A percentile compares a stretch with the other conserved stretches of the same genome.
These are phyloP conservation scores for Neonothopanus nambi DNA, from an alignment of 1,284 basidiomycete genomes.

Conservation along the genomic window DNA sequence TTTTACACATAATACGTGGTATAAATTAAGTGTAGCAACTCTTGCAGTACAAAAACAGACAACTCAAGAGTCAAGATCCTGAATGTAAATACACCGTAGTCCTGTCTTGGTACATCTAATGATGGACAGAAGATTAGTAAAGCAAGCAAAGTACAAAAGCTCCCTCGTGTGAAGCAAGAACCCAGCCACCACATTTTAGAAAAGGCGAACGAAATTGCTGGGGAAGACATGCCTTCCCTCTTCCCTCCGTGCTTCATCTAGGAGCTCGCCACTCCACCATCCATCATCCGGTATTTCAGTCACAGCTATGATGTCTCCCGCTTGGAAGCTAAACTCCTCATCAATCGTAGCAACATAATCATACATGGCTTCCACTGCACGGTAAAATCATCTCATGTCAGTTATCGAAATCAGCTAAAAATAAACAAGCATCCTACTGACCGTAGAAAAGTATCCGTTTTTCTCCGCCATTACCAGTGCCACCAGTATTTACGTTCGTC, in stretches of 20 bases:
- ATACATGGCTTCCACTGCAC: constrained; percentile 79
- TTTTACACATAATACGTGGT: no score
- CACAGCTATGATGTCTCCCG: constrained; percentile 83
- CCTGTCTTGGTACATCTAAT: no score
- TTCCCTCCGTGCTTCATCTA: constrained; percentile 73
- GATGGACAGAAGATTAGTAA: not conserved
- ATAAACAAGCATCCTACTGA: no score
- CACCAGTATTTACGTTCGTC: constrained; percentile 20
- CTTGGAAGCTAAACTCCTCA: constrained; percentile 83
- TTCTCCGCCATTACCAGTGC: constrained; percentile 48
- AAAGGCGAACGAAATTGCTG: constrained; percentile 74
- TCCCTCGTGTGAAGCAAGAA: not conserved
- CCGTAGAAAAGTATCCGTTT: constrained; percentile 72
- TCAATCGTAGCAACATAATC: constrained; percentile 80
- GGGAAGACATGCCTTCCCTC: constrained; percentile 79
- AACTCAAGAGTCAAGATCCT: no score
- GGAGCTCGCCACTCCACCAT: constrained; percentile 81
- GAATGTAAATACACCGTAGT: no score
- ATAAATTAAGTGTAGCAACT: no score
- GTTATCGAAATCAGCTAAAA: not conserved
- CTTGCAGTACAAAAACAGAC: no score
- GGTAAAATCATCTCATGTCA: not conserved
- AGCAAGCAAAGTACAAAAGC: not conserved
- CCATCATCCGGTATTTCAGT: constrained; percentile 84
- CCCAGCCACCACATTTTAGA: constrained; percentile 29